These are phyloP conservation scores for Spizellomyces sp. DNA, from an alignment of 192 early-diverging fungal species.

Conservation along the genomic window DNA sequence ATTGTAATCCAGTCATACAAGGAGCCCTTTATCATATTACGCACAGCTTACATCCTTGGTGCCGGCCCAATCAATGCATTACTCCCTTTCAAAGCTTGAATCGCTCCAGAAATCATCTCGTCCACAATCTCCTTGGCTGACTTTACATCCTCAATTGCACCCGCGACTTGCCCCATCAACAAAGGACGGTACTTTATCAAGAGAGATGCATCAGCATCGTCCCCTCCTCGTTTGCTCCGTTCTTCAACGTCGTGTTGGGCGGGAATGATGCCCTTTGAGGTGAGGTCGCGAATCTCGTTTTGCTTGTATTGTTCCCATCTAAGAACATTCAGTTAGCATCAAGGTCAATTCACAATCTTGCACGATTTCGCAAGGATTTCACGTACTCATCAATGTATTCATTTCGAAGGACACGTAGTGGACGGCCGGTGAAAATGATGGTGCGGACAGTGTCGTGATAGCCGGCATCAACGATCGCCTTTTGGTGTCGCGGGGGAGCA, in stretches of 20 bases:
- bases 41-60: too few relatives aligned
- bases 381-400: slow-evolving; percentile 1
- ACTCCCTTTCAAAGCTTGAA: slow-evolving; percentile 33
- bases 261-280: slow-evolving; percentile 39
- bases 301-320: slow-evolving; percentile 40
- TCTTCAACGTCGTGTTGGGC: slow-evolving; percentile 30
- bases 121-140: slow-evolving; percentile 54
- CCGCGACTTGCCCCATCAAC: slow-evolving; percentile 54
- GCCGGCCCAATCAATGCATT: slow-evolving; percentile 35
- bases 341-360: slow-evolving; percentile 14
- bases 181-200: slow-evolving; percentile 27
- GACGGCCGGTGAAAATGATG: slow-evolving; percentile 45
- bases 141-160: slow-evolving; percentile 37
- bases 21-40: too few relatives aligned
- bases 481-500: slow-evolving; percentile 44
- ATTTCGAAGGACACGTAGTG: slow-evolving; percentile 43
- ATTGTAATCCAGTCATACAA: too few relatives aligned
- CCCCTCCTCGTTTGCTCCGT: slow-evolving; percentile 4
- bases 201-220: not conserved
- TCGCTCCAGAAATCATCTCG: slow-evolving; percentile 44
- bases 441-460: slow-evolving; percentile 50
- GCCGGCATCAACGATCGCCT: slow-evolving; percentile 42
- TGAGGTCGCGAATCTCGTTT: slow-evolving; percentile 36
- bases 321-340: not conserved
- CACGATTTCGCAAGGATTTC: not conserved